Percentiles rank a stretch among this genome's conserved stretches.
Conservation (phyloP, 805 yeast genomes). For the Sugiyamaella floridensis region DNA sequence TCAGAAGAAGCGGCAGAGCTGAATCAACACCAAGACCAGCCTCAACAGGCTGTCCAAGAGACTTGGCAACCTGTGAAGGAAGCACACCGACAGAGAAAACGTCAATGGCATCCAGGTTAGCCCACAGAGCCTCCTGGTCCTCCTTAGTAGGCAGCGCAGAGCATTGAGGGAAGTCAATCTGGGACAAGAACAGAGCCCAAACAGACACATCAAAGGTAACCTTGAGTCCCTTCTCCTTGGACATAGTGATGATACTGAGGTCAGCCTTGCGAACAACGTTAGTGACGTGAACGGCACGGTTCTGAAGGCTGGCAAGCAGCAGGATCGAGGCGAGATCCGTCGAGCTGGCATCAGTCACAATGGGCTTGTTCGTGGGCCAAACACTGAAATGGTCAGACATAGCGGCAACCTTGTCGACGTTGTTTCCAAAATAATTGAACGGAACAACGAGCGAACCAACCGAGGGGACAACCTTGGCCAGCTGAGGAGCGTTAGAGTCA, state of each 20-base stretch:
- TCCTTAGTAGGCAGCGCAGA: constrained; percentile 68
- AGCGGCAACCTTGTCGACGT: constrained; percentile 57
- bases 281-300: constrained; percentile 79
- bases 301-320: constrained; percentile 80
- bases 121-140: constrained; percentile 82
- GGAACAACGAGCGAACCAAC: constrained; percentile 82
- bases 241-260: constrained; percentile 73
- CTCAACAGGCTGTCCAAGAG: constrained; percentile 49
- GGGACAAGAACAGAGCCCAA: constrained; percentile 64
- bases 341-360: constrained; percentile 85
- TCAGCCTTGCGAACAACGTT: constrained; percentile 78
- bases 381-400: constrained; percentile 70
- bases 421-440: constrained; percentile 58
- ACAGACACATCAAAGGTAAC: constrained; percentile 90
- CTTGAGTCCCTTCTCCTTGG: constrained; percentile 70
- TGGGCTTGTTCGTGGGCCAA: constrained; percentile 82
- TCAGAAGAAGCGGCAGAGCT: constrained; percentile 70
- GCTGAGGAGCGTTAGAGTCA: constrained; percentile 54
- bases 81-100: constrained; percentile 79
- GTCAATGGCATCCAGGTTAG: constrained; percentile 61
- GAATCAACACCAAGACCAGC: constrained; percentile 77
- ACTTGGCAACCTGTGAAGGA: constrained; percentile 66
- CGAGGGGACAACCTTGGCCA: constrained; percentile 52
- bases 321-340: constrained; percentile 90
- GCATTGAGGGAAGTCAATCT: constrained; percentile 62